Evolutionary conservation across 306 rosid species (phyloP), one percentile per base, ranked within the genome.

Genomic region (Pterocarpus santalinus): DNA sequence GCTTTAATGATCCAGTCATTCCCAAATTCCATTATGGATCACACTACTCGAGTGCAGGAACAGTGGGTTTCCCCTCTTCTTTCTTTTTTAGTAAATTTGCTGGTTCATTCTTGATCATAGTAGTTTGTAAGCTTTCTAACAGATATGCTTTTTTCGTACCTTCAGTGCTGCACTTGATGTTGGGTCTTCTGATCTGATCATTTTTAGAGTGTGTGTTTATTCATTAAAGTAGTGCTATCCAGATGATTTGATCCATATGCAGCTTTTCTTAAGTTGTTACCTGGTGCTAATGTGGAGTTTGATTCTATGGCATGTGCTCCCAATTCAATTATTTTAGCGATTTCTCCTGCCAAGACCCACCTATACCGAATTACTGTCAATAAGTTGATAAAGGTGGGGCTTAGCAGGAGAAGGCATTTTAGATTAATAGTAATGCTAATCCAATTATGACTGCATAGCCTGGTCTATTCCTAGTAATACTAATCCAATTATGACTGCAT

Each of bases 41-140:
- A 60, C 98, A 95, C 90, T 95, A 93, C 87, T 95, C 98, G 9
- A 95, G 98, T 89, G 99, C 99, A 68, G 99, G 98, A 89, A 93
- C 97, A 73, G 99, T 95, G 80, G 73, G 99, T 87, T 79, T 60
- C 65, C 46, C 72, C 69, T 63, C 17, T 28, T 35, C 36, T 77
- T 47, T 39, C 44, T 53, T 28, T 17, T 39, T 11, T 11, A 39
- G 47, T n/a, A 2, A 47, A 34, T 8, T 76, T 71, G 4, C 68
- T 2, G 13, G 14, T 39, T 17, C 77, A 52, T 39, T 80, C 58
- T 81, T 72, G 51, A 58, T 65, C 65, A 65, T 33, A 13, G 55
- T 81, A 41, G 78, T 51, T 33, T 44, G 33, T 72, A 66, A 46
- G 7, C 52, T 53, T 80, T 44, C 57, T 41, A 61, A 78, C 47